Percentiles rank a stretch among this genome's conserved stretches.
Conservation (phyloP, 805 yeast species). For the Suhomyces sp. region DNA sequence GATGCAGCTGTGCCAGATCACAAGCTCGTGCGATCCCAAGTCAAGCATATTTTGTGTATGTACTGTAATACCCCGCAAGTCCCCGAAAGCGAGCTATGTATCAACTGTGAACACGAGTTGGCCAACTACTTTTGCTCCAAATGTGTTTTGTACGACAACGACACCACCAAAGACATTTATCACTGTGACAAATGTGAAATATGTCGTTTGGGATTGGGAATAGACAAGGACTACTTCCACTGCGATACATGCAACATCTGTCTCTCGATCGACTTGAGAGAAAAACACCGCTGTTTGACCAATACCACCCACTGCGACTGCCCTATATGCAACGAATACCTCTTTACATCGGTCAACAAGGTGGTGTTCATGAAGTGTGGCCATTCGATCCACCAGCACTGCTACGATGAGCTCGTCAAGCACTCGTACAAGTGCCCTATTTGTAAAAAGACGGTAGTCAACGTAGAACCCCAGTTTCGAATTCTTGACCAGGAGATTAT, state of each 20-base stretch:
- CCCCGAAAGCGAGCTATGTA: slow-evolving; percentile 66
- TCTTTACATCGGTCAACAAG: slow-evolving; percentile 76
- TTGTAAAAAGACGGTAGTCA: slow-evolving; percentile 78
- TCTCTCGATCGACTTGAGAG: slow-evolving; percentile 71
- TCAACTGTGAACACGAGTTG: slow-evolving; percentile 61
- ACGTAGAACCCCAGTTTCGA: slow-evolving; percentile 86
- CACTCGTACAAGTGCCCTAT: slow-evolving; percentile 89
- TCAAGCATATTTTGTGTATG: slow-evolving; percentile 78
- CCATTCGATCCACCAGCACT: slow-evolving; percentile 84
- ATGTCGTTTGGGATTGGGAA: slow-evolving; percentile 84
- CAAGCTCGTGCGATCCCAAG: slow-evolving; percentile 52
- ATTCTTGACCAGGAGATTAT: slow-evolving; percentile 80
- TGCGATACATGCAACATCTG: slow-evolving; percentile 90
- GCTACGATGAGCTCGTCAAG: slow-evolving; percentile 78
- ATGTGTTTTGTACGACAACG: slow-evolving; percentile 83
- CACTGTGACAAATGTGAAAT: slow-evolving; percentile 94
- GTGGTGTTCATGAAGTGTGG: slow-evolving; percentile 94
- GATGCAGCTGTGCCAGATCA: slow-evolving; percentile 51
- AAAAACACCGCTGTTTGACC: slow-evolving; percentile 79
- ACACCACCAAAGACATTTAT: slow-evolving; percentile 72
- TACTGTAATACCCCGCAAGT: slow-evolving; percentile 70
- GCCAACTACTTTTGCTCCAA: slow-evolving; percentile 74
- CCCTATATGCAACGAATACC: slow-evolving; percentile 88
- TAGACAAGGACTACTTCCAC: slow-evolving; percentile 87
- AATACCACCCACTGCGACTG: slow-evolving; percentile 88